Percentiles rank a stretch among this genome's conserved stretches.
These are phyloP conservation scores for Eragrostis nindensis DNA, from an alignment of 176 grass and related monocot species.

Conservation along the genomic window DNA sequence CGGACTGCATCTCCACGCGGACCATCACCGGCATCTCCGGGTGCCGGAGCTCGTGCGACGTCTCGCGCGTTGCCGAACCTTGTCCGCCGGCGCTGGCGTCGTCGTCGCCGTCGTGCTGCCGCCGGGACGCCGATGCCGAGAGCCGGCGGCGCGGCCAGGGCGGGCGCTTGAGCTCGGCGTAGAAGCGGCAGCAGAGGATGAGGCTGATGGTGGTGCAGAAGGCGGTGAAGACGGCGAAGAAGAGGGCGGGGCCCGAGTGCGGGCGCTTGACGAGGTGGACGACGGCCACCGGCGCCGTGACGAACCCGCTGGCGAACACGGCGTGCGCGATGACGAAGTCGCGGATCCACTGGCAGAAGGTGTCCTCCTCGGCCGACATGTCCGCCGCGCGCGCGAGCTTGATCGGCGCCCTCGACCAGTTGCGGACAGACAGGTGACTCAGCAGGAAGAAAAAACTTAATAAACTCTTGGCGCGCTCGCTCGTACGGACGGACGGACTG, in stretches of 20 bases:
- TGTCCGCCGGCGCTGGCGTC: too few species aligned
- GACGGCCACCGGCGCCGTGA: constrained; percentile 31
- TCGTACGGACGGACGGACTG: neutral
- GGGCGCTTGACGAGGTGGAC: constrained; percentile 26
- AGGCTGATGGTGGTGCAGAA: constrained; percentile 25
- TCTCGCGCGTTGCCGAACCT: neutral
- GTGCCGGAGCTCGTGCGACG: neutral
- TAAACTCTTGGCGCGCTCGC: neutral
- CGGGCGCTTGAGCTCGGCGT: constrained; percentile 37
- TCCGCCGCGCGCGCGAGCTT: neutral
- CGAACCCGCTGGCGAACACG: constrained; percentile 42
- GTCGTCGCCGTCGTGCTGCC: neutral
- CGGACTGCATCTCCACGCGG: constrained; percentile 16
- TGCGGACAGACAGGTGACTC: neutral
- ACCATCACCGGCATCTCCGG: constrained; percentile 36
- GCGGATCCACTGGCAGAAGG: constrained; percentile 45
- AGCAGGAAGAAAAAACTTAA: neutral
- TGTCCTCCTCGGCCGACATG: constrained; percentile 20
- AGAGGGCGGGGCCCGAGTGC: constrained; percentile 18
- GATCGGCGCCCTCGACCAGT: neutral
- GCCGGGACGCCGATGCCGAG: neutral
- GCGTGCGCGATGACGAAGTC: constrained; percentile 49
- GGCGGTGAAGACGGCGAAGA: constrained; percentile 35
- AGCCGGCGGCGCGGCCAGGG: constrained; percentile 38
- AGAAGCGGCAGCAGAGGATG: constrained; percentile 53